Evolutionary conservation across 805 yeast species (phyloP), one percentile per base, ranked within the genome.

Genomic region (Lipomyces sp.): DNA sequence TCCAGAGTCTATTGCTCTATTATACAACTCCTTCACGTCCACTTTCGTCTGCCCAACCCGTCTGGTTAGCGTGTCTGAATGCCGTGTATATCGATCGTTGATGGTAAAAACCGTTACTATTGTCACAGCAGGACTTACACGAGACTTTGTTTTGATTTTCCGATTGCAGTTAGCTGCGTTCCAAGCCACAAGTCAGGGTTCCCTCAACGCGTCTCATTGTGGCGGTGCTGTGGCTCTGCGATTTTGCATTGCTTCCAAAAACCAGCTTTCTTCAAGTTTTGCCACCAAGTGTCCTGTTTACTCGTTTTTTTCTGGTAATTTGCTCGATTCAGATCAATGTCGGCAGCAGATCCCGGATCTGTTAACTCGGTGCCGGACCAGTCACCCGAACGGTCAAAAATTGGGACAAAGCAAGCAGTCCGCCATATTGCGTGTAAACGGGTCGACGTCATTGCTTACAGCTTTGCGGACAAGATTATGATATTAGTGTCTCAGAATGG

Each of bases 391-490:
- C n/a, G 15, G 32, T 29, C 53, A 7, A 64, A 67, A 24, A 42
- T 67, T 11, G 50, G 60, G 48, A 11, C 64, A 7, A 24, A 39
- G 34, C 70, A 66, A 37, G 37, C 51, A 3, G 64, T 56, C 3
- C 59, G 64, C 18, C 24, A 45, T n/a, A 58, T 66, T 13, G 6
- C n/a, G 30, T 67, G 70, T 24, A 48, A 15, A 18, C 64, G 71
- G 1, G 50, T 66, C 10, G 71, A 68, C 42, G 65, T 61, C 13
- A 32, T 66, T 4, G 57, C 65, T 30, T 65, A 66, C 55, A 56
- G 66, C n/a, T 65, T 63, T 39, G 60, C 65, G n/a, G 70, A 68
- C 55, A 66, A 64, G 62, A 66, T 68, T 53, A 54, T 68, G 66
- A 63, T 68, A 7, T 32, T 60, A 48, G 53, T 68, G 18, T 56